Evolutionary conservation across 1,284 basidiomycete genomes (phyloP), one percentile per base, ranked within the genome.

Genomic region (Trichosporon ovoides): DNA sequence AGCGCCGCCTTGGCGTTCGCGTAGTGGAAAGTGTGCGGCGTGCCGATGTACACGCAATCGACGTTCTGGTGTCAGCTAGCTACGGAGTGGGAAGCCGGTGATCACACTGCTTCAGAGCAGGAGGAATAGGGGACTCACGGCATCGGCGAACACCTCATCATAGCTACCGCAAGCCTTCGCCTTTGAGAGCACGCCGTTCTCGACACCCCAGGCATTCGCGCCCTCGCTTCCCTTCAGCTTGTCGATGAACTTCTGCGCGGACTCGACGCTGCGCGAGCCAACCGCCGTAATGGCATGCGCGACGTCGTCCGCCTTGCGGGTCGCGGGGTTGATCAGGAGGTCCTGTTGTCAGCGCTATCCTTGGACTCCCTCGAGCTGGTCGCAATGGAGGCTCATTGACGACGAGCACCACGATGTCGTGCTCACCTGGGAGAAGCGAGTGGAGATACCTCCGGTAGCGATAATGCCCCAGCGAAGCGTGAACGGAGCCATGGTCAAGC

Each of bases 21-120:
- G 72, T 91, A 91, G 79, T 96, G 92, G 61, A 82, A 81, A 0
- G 89, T 88, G 72, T 95, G 90, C 5, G 91, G 92, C 1, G 92
- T 93, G 20, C 89, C 89, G 56, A 92, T 86, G 76, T 91, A 92
- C 53, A 92, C 80, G 3, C 80, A 87, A 66, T 91, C 85, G 31
- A 92, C 87, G 57, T 87, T 79, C 87, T 91, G 62, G 1, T 38
- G 24, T 28, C 7, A 33, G 34, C 37, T 22, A 24, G 36, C 19
- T 11, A 53, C 18, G 20, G 13, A 11, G 37, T n/a, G 24, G 28
- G 9, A 5, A 5, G 28, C 28, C 11, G 43, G 43, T 38, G 3
- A 7, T 37, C 51, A 48, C 5, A 14, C 46, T 22, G 46, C 28
- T 9, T 31, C 28, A 31, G 28, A 31, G 28, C 24, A 12, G 10